Percentiles rank a stretch among this genome's conserved stretches.
phyloP scores from a whole-genome alignment of 2,329 filamentous ascomycete genomes.

The Cytospora piceicola region DNA sequence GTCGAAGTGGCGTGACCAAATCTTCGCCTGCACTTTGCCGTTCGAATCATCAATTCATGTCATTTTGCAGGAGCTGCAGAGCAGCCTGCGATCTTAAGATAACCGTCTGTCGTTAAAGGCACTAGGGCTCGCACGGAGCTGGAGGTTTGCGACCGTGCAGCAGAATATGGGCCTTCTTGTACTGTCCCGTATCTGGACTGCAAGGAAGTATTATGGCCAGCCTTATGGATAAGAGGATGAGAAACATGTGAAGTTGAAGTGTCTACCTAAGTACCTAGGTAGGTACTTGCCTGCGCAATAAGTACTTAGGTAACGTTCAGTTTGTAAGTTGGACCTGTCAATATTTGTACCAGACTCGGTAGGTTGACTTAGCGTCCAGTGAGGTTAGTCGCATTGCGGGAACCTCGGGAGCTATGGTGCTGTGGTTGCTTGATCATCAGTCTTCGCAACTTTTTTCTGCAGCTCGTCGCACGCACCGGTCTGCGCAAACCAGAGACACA shows the following conservation, averaged over 20 bases:
- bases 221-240: no score
- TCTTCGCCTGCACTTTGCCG: not conserved
- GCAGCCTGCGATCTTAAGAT: not conserved
- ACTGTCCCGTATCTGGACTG: no score
- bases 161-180: no score
- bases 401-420: not conserved
- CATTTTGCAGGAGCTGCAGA: no score
- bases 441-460: conserved; percentile 18
- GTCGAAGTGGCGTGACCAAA: not conserved
- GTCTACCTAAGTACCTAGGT: no score
- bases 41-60: not conserved
- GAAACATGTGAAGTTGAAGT: no score
- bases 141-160: no score
- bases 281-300: no score
- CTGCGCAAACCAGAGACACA: not conserved
- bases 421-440: not conserved
- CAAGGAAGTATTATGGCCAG: no score
- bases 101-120: no score
- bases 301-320: no score
- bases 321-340: no score
- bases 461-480: not conserved
- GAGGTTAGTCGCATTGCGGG: not conserved
- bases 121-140: not conserved
- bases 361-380: not conserved
- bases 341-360: not conserved